Conservation (phyloP, 129 eudicot species). For the Erigeron canadensis region DNA sequence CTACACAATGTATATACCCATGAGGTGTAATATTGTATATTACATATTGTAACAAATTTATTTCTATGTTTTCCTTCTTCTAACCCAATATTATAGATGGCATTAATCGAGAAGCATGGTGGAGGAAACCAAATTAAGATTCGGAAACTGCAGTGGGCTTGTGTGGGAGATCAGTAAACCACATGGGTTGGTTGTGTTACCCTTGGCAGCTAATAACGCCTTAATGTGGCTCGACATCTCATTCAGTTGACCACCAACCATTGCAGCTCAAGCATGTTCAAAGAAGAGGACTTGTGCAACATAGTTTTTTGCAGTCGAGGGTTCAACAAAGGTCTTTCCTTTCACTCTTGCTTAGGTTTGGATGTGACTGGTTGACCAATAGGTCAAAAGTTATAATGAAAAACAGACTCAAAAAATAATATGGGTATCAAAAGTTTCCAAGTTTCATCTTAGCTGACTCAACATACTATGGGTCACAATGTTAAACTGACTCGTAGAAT, state of each 20-base stretch:
- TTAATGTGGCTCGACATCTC: slow-evolving; percentile 57
- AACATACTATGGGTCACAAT: background rate
- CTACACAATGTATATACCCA: no score
- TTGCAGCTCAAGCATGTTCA: slow-evolving; percentile 80
- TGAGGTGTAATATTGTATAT: no score
- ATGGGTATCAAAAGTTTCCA: background rate
- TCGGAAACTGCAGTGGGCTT: slow-evolving; percentile 32
- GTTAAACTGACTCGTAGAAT: background rate
- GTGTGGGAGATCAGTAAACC: slow-evolving; percentile 33
- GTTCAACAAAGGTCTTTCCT: slow-evolving; percentile 75
- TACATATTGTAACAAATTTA: no score
- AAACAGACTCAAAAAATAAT: background rate
- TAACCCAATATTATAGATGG: no score
- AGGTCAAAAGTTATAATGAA: slow-evolving; percentile 1
- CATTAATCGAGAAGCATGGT: no score
- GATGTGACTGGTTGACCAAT: slow-evolving; percentile 59
- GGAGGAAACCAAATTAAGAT: no score
- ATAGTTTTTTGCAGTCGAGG: slow-evolving; percentile 78
- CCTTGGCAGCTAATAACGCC: slow-evolving; percentile 56
- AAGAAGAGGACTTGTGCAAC: slow-evolving; percentile 85
- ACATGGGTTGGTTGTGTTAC: slow-evolving; percentile 32
- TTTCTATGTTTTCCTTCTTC: no score
- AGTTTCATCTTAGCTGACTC: slow-evolving; percentile 1
- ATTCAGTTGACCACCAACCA: slow-evolving; percentile 47
- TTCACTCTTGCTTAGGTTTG: slow-evolving; percentile 71